Evolutionary conservation across 2,329 filamentous ascomycete genomes (phyloP).

Genomic region (Huntiella omanensis): DNA sequence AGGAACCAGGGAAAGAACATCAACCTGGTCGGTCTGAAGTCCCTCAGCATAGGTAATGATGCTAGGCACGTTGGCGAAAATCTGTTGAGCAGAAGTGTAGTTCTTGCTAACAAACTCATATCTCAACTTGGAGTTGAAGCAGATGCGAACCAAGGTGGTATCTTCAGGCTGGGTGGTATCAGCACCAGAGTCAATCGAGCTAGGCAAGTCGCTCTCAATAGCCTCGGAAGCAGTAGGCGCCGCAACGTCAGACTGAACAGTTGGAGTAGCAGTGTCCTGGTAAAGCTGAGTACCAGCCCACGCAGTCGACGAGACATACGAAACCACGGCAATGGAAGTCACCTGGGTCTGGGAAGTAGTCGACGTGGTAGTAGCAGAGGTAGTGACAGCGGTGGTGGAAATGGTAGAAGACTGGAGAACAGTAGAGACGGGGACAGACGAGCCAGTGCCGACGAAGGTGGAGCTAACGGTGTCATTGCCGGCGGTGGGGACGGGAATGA

Average conservation of each 20-base stretch:
- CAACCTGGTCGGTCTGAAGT: conserved; percentile 35
- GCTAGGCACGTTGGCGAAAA: conserved; percentile 59
- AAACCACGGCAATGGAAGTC: conserved; percentile 11
- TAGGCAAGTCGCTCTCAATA: conserved; percentile 50
- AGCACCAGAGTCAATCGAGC: conserved; percentile 50
- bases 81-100: conserved; percentile 57
- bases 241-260: conserved; percentile 10
- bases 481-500: conserved; percentile 9
- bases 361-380: conserved; percentile 12
- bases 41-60: conserved; percentile 48
- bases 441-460: background rate
- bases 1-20: conserved; percentile 55
- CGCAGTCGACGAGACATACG: conserved; percentile 9
- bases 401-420: background rate
- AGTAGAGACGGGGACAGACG: conserved; percentile 2
- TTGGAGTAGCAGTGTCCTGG: conserved; percentile 12
- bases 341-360: conserved; percentile 12
- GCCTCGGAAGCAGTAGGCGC: conserved; percentile 22
- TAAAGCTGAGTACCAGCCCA: conserved; percentile 12
- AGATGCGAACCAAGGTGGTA: conserved; percentile 60
- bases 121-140: conserved; percentile 63
- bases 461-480: conserved; percentile 7
- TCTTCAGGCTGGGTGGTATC: conserved; percentile 41
- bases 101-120: conserved; percentile 64
- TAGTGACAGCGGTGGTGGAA: background rate